phyloP scores from a whole-genome alignment of 441 rosid species.

The Gossypium davidsonii region DNA sequence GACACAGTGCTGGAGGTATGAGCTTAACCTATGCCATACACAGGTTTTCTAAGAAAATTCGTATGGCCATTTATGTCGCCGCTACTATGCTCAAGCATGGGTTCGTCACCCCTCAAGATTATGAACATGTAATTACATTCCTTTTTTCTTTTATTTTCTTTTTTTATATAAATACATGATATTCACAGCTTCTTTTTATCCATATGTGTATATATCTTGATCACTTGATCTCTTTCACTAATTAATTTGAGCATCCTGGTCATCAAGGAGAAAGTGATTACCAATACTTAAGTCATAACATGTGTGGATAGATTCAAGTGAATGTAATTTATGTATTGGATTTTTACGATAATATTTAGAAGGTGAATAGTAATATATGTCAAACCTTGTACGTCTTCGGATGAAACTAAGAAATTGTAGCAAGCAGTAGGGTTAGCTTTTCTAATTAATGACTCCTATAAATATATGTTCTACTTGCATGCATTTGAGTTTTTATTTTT shows the following conservation, averaged over 20 bases:
- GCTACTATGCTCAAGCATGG: conserved; percentile 38
- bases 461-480: no score
- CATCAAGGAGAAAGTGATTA: background rate
- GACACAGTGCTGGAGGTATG: conserved; percentile 54
- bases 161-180: background rate
- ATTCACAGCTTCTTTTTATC: background rate
- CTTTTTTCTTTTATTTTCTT: background rate
- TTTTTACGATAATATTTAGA: no score
- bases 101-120: conserved; percentile 3
- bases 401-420: no score
- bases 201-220: background rate
- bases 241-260: background rate
- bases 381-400: no score
- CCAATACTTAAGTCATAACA: background rate
- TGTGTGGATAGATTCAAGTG: background rate
- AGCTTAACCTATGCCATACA: conserved; percentile 38
- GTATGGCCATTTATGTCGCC: conserved; percentile 37
- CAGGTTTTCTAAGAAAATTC: conserved; percentile 31
- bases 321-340: background rate
- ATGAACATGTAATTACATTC: background rate
- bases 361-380: no score
- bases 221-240: background rate
- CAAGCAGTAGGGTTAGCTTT: no score
- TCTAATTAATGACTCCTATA: no score
- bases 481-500: no score